Evolutionary conservation across 2,329 filamentous ascomycete genomes (phyloP).

Genomic region (Fusarium proliferatum): DNA sequence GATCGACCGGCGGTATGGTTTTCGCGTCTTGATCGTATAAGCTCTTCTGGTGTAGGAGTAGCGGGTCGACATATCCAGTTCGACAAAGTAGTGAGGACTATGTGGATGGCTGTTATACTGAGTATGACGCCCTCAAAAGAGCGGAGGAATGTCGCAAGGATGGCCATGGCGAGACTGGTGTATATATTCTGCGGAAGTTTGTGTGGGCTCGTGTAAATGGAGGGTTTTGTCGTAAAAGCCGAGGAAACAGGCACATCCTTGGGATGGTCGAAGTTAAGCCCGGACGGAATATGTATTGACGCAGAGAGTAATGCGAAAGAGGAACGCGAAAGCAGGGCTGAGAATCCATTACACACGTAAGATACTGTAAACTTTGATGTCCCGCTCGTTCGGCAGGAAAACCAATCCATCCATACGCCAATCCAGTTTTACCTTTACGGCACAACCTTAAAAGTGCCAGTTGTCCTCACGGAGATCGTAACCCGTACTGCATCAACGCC

Average conservation of each 20-base stretch:
- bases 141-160: not conserved
- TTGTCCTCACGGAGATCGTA: constrained; percentile 2
- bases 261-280: not conserved
- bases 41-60: not conserved
- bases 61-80: constrained; percentile 1
- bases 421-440: not conserved
- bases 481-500: not conserved
- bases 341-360: not conserved
- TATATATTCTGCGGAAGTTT: not conserved
- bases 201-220: not conserved
- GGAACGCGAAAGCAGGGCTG: not conserved
- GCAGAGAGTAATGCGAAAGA: not conserved
- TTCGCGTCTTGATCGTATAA: not conserved
- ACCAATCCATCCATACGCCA: not conserved
- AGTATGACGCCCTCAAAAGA: not conserved
- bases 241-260: not conserved
- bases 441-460: not conserved
- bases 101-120: not conserved
- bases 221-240: not conserved
- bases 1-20: not conserved
- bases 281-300: not conserved
- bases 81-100: not conserved
- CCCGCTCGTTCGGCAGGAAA: not conserved
- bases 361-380: not conserved
- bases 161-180: not conserved